phyloP scores from a whole-genome alignment of 805 yeast species.

The Cyberlindnera lachancei region DNA sequence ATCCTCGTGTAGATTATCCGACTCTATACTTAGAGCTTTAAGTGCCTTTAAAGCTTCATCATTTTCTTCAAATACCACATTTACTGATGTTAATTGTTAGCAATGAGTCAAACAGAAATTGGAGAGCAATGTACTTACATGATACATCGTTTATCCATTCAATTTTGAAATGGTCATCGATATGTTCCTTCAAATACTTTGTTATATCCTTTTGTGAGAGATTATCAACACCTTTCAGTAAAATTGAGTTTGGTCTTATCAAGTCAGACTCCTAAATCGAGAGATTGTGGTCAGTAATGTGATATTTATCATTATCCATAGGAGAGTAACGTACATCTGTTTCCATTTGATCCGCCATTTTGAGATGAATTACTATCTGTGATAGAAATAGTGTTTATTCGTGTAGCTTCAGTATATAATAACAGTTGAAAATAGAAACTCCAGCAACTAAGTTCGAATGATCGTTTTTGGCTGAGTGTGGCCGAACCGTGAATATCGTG shows the following conservation, averaged over 20 bases:
- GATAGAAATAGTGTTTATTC: no score
- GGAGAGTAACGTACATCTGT: constrained; percentile 12
- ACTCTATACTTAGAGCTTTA: constrained; percentile 6
- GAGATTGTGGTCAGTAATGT: not conserved
- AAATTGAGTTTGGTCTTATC: constrained; percentile 16
- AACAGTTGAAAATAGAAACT: no score
- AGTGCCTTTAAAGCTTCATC: constrained; percentile 13
- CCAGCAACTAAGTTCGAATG: no score
- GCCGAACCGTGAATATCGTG: no score
- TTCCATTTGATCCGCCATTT: constrained; percentile 12
- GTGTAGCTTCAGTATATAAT: no score
- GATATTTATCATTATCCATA: not conserved
- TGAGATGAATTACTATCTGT: no score
- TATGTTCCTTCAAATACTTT: constrained; percentile 11
- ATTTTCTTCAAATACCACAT: constrained; percentile 18
- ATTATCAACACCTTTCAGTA: constrained; percentile 21
- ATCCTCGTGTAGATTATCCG: constrained; percentile 5
- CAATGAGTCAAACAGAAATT: not conserved
- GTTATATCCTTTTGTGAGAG: constrained; percentile 19
- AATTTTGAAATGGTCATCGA: constrained; percentile 14
- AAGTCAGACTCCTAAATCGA: constrained; percentile 5
- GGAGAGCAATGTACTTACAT: constrained; percentile 8
- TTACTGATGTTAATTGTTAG: constrained; percentile 13
- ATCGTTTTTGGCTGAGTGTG: no score
- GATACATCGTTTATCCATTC: constrained; percentile 23